These are phyloP conservation scores for Cercospora nicotianae DNA, from an alignment of 2,329 filamentous ascomycete genomes.

Conservation along the genomic window DNA sequence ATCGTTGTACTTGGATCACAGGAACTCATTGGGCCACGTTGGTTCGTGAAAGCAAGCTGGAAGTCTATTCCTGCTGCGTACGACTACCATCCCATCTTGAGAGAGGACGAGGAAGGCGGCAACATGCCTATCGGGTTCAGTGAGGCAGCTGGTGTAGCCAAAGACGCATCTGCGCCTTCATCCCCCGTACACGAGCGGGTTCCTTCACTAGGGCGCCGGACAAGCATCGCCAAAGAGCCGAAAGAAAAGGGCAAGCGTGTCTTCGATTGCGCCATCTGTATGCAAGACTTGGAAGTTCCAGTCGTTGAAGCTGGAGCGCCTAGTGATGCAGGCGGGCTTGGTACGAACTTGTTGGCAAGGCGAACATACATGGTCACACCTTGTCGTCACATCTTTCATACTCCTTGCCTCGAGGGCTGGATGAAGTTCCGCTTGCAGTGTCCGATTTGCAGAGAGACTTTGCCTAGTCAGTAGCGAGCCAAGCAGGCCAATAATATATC, in stretches of 20 bases:
- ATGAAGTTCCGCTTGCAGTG: slow-evolving; percentile 92
- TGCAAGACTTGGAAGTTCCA: slow-evolving; percentile 86
- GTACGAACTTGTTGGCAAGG: slow-evolving; percentile 68
- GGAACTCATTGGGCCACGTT: slow-evolving; percentile 83
- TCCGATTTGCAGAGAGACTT: slow-evolving; percentile 86
- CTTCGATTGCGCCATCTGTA: slow-evolving; percentile 94
- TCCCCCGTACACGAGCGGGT: slow-evolving; percentile 31
- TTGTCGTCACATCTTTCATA: slow-evolving; percentile 95
- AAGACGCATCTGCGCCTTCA: slow-evolving; percentile 26
- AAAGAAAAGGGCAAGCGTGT: slow-evolving; percentile 58
- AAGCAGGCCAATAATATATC: not conserved
- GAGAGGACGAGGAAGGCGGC: slow-evolving; percentile 78
- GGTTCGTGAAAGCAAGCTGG: slow-evolving; percentile 72
- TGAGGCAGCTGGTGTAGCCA: slow-evolving; percentile 32
- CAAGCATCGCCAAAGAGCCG: slow-evolving; percentile 34
- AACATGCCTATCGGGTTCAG: slow-evolving; percentile 71
- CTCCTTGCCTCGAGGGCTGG: slow-evolving; percentile 88
- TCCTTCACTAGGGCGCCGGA: slow-evolving; percentile 15
- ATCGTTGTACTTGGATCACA: slow-evolving; percentile 76
- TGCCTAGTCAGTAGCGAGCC: slow-evolving; percentile 60
- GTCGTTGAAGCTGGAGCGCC: slow-evolving; percentile 59
- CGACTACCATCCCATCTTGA: slow-evolving; percentile 90
- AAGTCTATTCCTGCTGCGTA: slow-evolving; percentile 64
- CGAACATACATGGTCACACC: slow-evolving; percentile 96
- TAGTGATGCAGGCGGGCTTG: slow-evolving; percentile 46